Evolutionary conservation across 2,329 filamentous ascomycete genomes (phyloP).

Genomic region (Fusarium subtropicale): DNA sequence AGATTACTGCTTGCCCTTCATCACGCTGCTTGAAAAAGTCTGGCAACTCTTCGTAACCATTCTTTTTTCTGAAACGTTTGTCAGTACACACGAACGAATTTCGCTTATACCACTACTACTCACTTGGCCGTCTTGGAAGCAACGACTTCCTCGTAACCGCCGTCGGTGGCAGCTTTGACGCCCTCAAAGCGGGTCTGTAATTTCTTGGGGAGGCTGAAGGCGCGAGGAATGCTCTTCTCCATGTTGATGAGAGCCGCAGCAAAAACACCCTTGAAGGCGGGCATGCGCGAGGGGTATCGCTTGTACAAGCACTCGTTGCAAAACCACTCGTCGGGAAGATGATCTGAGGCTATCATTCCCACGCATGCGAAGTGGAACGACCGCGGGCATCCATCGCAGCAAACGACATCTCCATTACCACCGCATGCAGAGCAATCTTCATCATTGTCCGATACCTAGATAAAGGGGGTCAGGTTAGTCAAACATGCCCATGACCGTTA

Average conservation of each 20-base stretch:
- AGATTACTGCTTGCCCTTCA: constrained; percentile 81
- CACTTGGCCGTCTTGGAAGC: constrained; percentile 73
- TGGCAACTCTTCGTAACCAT: constrained; percentile 69
- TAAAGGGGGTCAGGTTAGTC: constrained; percentile 49
- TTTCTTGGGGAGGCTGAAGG: constrained; percentile 77
- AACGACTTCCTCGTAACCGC: constrained; percentile 80
- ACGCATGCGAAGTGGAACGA: constrained; percentile 93
- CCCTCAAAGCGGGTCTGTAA: constrained; percentile 83
- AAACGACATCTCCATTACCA: constrained; percentile 85
- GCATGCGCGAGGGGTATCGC: constrained; percentile 60
- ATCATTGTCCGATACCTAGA: constrained; percentile 74
- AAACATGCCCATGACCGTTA: constrained; percentile 21
- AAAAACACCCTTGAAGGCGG: constrained; percentile 67
- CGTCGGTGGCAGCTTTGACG: constrained; percentile 79
- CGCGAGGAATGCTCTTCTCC: constrained; percentile 75
- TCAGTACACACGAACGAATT: constrained; percentile 7
- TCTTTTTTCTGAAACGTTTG: constrained; percentile 59
- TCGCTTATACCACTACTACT: constrained; percentile 50
- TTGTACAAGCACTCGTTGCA: constrained; percentile 77
- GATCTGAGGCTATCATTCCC: constrained; percentile 78
- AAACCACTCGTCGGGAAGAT: constrained; percentile 82
- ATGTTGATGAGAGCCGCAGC: constrained; percentile 71
- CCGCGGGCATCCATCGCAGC: constrained; percentile 91
- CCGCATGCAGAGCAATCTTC: constrained; percentile 91
- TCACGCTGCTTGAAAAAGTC: constrained; percentile 78